These are phyloP conservation scores for Westerdykella aurantiaca DNA, from an alignment of 2,329 filamentous ascomycete genomes.

Conservation along the genomic window DNA sequence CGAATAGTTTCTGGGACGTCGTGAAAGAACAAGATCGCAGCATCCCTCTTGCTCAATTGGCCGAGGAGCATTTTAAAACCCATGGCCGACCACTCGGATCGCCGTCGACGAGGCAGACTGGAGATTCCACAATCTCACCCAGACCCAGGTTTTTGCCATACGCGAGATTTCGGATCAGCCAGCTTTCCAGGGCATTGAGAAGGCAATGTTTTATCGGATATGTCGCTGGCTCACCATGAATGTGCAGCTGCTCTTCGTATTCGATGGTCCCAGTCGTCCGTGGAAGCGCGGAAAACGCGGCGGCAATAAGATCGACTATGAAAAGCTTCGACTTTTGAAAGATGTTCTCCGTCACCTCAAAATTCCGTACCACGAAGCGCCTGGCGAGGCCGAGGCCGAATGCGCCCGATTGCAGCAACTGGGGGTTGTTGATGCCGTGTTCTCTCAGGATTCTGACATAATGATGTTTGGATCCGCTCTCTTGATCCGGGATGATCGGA, in stretches of 20 bases:
- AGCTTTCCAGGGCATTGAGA: slow-evolving; percentile 40
- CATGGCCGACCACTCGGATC: slow-evolving; percentile 37
- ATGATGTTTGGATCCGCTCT: slow-evolving; percentile 46
- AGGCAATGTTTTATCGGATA: slow-evolving; percentile 39
- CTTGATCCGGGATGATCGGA: slow-evolving; percentile 35
- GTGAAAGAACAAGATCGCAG: slow-evolving; percentile 34
- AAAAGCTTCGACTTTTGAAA: slow-evolving; percentile 30
- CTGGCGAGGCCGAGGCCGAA: slow-evolving; percentile 46
- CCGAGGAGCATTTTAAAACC: slow-evolving; percentile 32
- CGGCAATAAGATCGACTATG: slow-evolving; percentile 28
- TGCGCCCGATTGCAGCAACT: slow-evolving; percentile 42
- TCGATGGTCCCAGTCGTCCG: slow-evolving; percentile 47
- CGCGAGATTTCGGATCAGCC: slow-evolving; percentile 29
- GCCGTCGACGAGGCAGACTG: slow-evolving; percentile 43
- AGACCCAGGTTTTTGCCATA: slow-evolving; percentile 30
- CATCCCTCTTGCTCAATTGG: slow-evolving; percentile 33
- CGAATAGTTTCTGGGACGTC: slow-evolving; percentile 34
- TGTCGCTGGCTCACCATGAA: slow-evolving; percentile 45
- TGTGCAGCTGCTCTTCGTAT: slow-evolving; percentile 51
- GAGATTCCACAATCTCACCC: slow-evolving; percentile 41
- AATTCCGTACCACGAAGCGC: slow-evolving; percentile 42
- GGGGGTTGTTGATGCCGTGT: slow-evolving; percentile 46
- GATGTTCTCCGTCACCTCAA: slow-evolving; percentile 36
- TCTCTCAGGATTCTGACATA: slow-evolving; percentile 44
- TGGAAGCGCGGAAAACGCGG: slow-evolving; percentile 31